Conservation (phyloP, 768 basidiomycete genomes). For the Tylopilus rubrobrunneus region DNA sequence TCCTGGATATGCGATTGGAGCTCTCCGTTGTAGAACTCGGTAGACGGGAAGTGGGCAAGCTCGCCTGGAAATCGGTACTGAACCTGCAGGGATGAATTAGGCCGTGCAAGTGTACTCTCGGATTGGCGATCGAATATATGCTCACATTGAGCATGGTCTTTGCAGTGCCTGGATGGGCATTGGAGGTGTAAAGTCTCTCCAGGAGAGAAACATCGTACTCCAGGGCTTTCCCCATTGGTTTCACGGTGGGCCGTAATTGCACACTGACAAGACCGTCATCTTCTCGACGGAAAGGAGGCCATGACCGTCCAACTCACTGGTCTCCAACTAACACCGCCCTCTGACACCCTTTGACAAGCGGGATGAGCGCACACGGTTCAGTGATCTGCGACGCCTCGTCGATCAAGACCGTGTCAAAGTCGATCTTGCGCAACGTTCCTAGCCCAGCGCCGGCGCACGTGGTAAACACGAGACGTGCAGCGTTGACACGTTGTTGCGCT, state of each 20-base stretch:
- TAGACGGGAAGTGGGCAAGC: slow-evolving; percentile 58
- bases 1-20: slow-evolving; percentile 45
- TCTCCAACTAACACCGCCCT: slow-evolving; percentile 64
- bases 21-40: slow-evolving; percentile 57
- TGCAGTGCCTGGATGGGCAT: slow-evolving; percentile 32
- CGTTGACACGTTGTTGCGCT: slow-evolving; percentile 55
- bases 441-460: slow-evolving; percentile 65
- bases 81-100: slow-evolving; percentile 29
- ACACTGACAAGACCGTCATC: slow-evolving; percentile 38
- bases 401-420: slow-evolving; percentile 61
- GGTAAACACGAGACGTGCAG: slow-evolving; percentile 56
- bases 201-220: slow-evolving; percentile 59
- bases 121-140: neutral
- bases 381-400: slow-evolving; percentile 73
- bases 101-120: too few species aligned
- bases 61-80: slow-evolving; percentile 63
- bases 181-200: slow-evolving; percentile 50
- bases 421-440: slow-evolving; percentile 49
- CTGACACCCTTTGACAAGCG: slow-evolving; percentile 59
- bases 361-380: slow-evolving; percentile 61
- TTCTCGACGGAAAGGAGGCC: neutral
- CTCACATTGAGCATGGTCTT: slow-evolving; percentile 62
- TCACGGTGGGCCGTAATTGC: slow-evolving; percentile 63
- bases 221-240: slow-evolving; percentile 52
- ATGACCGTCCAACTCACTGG: slow-evolving; percentile 44